These are phyloP conservation scores for Flueggea neowawraea DNA, from an alignment of 441 rosid species.

Conservation along the genomic window DNA sequence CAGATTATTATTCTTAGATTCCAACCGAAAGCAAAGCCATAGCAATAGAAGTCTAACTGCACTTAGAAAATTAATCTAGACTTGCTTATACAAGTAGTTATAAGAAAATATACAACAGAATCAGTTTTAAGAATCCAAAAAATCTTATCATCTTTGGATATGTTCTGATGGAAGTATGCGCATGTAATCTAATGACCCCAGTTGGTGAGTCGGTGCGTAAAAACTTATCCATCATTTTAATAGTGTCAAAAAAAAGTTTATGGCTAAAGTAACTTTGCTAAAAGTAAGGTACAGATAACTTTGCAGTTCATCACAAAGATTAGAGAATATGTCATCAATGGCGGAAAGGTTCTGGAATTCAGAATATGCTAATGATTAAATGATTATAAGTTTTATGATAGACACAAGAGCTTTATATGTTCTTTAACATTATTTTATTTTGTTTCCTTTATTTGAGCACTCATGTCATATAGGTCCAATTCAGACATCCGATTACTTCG, in stretches of 20 bases:
- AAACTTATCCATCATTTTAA: constrained; percentile 17
- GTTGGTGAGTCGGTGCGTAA: constrained; percentile 39
- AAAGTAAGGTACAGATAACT: neutral
- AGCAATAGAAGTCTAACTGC: no score
- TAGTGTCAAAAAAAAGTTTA: neutral
- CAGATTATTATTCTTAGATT: no score
- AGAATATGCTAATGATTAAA: constrained; percentile 22
- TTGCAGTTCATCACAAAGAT: no score
- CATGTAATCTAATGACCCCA: constrained; percentile 8
- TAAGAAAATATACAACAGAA: neutral
- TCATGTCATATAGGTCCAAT: no score
- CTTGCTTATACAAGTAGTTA: no score
- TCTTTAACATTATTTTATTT: no score
- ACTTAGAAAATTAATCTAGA: no score
- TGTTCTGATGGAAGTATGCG: constrained; percentile 11
- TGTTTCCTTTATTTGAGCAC: no score
- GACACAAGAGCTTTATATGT: no score
- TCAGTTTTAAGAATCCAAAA: constrained; percentile 6
- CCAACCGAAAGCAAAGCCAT: no score
- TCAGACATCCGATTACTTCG: no score
- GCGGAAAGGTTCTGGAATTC: constrained; percentile 30
- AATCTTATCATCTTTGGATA: constrained; percentile 18
- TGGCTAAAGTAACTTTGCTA: constrained; percentile 3
- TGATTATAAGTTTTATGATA: no score
- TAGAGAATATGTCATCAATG: constrained; percentile 15